A percentile compares a stretch with the other conserved stretches of the same genome.
These are phyloP conservation scores for Brassica hybrid DNA, from an alignment of 441 rosid genomes.

Conservation along the genomic window DNA sequence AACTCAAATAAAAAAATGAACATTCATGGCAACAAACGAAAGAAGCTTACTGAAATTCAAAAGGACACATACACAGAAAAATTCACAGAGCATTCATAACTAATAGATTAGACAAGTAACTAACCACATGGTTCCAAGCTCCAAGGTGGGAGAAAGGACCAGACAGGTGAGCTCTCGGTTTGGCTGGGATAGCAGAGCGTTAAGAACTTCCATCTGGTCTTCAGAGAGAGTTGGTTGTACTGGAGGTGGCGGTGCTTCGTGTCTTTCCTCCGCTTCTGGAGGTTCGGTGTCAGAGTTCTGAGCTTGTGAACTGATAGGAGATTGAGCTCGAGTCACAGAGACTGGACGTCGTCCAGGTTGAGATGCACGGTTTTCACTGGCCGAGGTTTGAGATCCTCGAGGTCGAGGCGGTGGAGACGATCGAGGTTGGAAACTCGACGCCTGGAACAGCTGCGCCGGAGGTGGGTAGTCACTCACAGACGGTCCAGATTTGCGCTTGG, in stretches of 20 bases:
- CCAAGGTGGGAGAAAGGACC: background rate
- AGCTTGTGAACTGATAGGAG: background rate
- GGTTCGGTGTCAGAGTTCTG: background rate
- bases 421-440: background rate
- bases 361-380: background rate
- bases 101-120: background rate
- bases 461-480: background rate
- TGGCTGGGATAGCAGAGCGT: background rate
- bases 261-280: background rate
- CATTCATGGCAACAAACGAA: background rate
- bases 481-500: background rate
- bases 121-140: background rate
- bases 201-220: background rate
- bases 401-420: background rate
- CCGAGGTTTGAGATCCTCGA: background rate
- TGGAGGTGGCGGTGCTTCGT: background rate
- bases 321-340: background rate
- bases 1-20: background rate
- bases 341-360: background rate
- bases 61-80: too few species aligned
- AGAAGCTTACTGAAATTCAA: too few species aligned
- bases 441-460: background rate
- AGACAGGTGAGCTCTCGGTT: background rate
- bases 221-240: background rate
- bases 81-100: too few species aligned